Evolutionary conservation across 768 basidiomycete species (phyloP), one percentile per base, ranked within the genome.

Genomic region (Tremella fuciformis): DNA sequence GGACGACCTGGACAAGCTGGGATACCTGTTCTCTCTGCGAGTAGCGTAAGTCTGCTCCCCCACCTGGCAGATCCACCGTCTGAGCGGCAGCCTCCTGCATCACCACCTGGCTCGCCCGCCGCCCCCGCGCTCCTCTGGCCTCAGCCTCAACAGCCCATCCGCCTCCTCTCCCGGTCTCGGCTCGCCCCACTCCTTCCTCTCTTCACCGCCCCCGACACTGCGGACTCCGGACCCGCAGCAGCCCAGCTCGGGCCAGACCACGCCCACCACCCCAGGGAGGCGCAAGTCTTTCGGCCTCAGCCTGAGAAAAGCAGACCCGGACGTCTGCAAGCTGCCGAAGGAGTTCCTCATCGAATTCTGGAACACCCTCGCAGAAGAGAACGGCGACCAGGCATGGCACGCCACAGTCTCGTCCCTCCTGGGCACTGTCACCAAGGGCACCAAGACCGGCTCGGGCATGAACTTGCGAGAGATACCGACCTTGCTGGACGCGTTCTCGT

Each of bases 271-370:
- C 49, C 29, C 29, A 34, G 25, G 16, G 29, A 38, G 65, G 11
- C 53, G 65, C 11, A 64, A 66, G 16, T 58, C 59, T 13, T 66
- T 61, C 21, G 56, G 55, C 0, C 24, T 69, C 13, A 58, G 49
- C 50, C 39, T 65, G n/a, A 60, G 53, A 49, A 59, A 67, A 56
- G 26, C 47, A 52, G 64, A 59, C n/a, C 58, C 39, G 13, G 64
- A 50, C 11, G 34, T 18, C 3, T 41, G 55, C 25, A 76, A 76
- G 62, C 53, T 76, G 18, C 73, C 73, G 0, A 74, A 70, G 49
- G 75, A 76, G 57, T 75, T 72, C 42, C 62, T 76, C 34, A 48
- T 61, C 18, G 71, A 71, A 25, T 75, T 76, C 48, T 76, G 75
- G 75, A 66, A 64, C 25, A 39, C 58, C 1, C 44, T 76, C 47